phyloP scores from a whole-genome alignment of 73 alveolate species.

The Urostyla sp. region DNA sequence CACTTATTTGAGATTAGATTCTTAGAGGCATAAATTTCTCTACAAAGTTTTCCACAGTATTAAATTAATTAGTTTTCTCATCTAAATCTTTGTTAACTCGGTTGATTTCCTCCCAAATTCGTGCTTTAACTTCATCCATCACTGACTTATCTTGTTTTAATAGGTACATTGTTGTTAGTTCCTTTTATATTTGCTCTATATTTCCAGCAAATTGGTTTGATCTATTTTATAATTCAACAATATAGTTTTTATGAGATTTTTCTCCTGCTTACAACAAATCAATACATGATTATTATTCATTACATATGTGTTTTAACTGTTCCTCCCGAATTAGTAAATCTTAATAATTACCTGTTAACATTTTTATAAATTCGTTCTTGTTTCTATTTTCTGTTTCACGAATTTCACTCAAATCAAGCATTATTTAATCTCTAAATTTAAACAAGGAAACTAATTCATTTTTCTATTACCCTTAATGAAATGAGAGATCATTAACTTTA shows the following conservation, averaged over 20 bases:
- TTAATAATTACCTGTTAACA: constrained; percentile 3
- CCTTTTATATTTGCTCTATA: constrained; percentile 20
- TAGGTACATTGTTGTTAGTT: constrained; percentile 22
- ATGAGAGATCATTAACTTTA: background rate
- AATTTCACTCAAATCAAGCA: background rate
- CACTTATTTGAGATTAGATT: constrained; percentile 40
- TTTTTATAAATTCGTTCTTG: constrained; percentile 23
- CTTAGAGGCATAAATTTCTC: constrained; percentile 53
- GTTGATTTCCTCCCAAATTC: constrained; percentile 25
- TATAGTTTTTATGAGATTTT: constrained; percentile 10
- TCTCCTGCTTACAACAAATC: background rate
- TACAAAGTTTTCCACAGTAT: constrained; percentile 46
- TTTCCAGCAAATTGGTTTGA: constrained; percentile 23
- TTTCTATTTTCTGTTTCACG: background rate
- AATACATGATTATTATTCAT: background rate
- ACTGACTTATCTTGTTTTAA: constrained; percentile 42
- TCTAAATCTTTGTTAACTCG: constrained; percentile 31
- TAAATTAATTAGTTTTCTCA: constrained; percentile 50
- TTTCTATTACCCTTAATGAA: constrained; percentile 1
- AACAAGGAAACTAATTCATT: background rate
- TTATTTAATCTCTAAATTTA: constrained; percentile 7
- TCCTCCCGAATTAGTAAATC: background rate
- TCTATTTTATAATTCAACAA: constrained; percentile 22
- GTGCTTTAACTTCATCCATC: constrained; percentile 36
- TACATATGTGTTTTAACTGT: background rate